phyloP scores from a whole-genome alignment of 192 early-diverging fungal genomes.

The Neocallimastix lanati region DNA sequence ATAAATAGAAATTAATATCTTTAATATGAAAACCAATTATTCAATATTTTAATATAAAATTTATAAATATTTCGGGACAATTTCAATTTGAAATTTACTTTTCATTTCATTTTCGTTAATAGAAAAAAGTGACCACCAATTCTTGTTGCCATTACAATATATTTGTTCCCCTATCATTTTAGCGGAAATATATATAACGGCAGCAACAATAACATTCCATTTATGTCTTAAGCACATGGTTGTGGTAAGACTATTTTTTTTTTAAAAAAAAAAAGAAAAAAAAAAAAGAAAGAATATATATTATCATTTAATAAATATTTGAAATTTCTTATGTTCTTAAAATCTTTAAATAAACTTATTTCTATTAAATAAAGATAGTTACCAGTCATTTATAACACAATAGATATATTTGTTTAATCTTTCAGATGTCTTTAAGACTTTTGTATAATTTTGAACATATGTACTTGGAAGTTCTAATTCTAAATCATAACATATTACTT shows the following conservation, averaged over 20 bases:
- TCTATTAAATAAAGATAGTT: no score
- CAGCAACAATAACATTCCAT: neutral
- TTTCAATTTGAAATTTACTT: neutral
- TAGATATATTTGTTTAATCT: neutral
- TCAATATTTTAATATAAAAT: no score
- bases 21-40: no score
- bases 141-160: neutral
- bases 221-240: neutral
- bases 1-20: no score
- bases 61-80: no score
- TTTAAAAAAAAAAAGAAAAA: no score
- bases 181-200: neutral
- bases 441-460: neutral
- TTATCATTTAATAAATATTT: no score
- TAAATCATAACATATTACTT: neutral
- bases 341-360: no score
- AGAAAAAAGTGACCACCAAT: neutral
- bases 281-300: no score
- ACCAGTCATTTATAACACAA: neutral
- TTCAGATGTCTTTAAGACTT: neutral
- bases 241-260: neutral
- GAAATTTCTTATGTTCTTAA: no score
- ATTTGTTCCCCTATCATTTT: neutral
- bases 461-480: neutral
- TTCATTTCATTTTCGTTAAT: neutral